Evolutionary conservation across 345 rosid genomes (phyloP).

Genomic region (Hypericum androsaemum): DNA sequence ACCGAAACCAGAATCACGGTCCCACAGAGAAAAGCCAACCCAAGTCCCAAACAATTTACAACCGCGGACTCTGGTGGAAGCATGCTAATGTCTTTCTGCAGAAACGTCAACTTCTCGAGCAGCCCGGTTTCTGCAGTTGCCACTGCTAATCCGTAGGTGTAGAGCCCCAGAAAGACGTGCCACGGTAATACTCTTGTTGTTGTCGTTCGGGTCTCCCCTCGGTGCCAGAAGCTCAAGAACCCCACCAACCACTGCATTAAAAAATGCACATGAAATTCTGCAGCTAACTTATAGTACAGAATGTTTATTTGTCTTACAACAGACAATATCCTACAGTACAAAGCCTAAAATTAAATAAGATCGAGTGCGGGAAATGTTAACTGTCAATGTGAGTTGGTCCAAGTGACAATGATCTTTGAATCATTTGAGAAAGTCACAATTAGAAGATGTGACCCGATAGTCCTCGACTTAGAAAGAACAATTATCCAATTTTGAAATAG

Average conservation of each 20-base stretch:
- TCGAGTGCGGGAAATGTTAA: no score
- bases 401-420: no score
- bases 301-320: no score
- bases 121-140: constrained; percentile 86
- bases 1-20: constrained; percentile 53
- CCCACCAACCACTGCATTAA: constrained; percentile 77
- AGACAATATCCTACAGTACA: no score
- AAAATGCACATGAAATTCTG: not conserved
- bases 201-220: constrained; percentile 49
- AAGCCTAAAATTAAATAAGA: no score
- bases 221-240: constrained; percentile 79
- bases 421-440: no score
- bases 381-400: no score
- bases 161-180: constrained; percentile 87
- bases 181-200: constrained; percentile 68
- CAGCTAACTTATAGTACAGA: not conserved
- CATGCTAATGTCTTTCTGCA: constrained; percentile 42
- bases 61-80: constrained; percentile 55
- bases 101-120: constrained; percentile 60
- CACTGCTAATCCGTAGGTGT: constrained; percentile 72
- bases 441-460: no score
- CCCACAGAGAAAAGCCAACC: constrained; percentile 61
- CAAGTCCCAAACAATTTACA: constrained; percentile 58
- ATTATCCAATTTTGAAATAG: no score
- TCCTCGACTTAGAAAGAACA: no score